Evolutionary conservation across 1,139 yeast species (phyloP), one percentile per base, ranked within the genome.

Genomic region (Geotrichum citri-aurantii): DNA sequence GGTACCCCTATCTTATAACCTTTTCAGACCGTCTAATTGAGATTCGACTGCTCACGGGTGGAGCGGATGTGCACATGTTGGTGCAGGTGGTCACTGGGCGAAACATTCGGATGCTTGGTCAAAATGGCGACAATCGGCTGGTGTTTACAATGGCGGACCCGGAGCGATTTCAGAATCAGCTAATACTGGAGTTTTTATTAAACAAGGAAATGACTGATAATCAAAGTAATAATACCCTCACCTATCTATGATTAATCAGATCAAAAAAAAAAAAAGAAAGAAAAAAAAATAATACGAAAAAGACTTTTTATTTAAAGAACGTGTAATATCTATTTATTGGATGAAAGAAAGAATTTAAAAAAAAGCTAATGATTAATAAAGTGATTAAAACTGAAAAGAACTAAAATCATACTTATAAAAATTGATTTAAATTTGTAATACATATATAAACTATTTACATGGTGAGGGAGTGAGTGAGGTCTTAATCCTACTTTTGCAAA

Each of bases 21-120:
- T 59, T 59, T 40, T 59, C 62, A 1, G 54, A 58, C 8, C 50
- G 59, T 1, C 42, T 55, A 10, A 52, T 59, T 37, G 62, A 59
- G 24, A 53, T 59, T n/a, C 52, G 56, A n/a, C 29, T 51, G 37
- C 50, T 59, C 8, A 59, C 62, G 6, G 57, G 56, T 10, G 53
- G 48, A 8, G 48, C 57, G 8, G 55, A 54, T 17, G 55, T 49
- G 12, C 59, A 59, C 19, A 48, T 52, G 31, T 40, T 59, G 44
- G 62, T 59, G 14, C 62, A 59, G 21, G 59, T 59, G 4, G 48
- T 59, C 6, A 57, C 60, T 11, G 62, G 62, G 26, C 55, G 59
- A 48, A 54, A 59, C 27, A 59, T 59, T 21, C 48, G 56, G 7
- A 47, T 59, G 56, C 57, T 59, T 2, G 56, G 56, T 1, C 24